Conservation (phyloP, 371 early-diverging fungal genomes). For the Apophysomyces sp. region DNA sequence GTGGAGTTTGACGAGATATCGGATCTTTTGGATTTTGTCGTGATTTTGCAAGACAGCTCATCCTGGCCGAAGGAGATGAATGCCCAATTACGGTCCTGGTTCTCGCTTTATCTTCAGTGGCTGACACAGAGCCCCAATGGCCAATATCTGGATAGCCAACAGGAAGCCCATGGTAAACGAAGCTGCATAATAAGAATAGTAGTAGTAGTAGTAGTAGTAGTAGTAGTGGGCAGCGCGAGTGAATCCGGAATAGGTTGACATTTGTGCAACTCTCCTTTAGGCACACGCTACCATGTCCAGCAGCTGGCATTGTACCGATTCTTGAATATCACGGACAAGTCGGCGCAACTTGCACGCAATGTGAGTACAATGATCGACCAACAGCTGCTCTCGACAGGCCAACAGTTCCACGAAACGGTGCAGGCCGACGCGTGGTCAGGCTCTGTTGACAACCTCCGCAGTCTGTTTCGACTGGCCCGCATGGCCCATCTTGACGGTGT, state of each 20-base stretch:
- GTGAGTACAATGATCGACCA: constrained; percentile 20
- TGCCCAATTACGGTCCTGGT: constrained; percentile 42
- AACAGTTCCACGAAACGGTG: constrained; percentile 33
- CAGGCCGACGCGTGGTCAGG: constrained; percentile 44
- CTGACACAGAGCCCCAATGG: constrained; percentile 43
- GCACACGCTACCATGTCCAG: constrained; percentile 49
- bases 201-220: too few species aligned
- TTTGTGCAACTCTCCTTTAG: not conserved
- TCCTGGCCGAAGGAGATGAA: constrained; percentile 31
- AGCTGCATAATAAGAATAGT: too few species aligned
- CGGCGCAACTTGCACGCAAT: constrained; percentile 13
- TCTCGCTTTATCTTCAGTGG: constrained; percentile 46
- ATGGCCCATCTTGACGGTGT: constrained; percentile 27
- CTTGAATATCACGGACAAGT: constrained; percentile 26
- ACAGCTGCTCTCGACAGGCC: constrained; percentile 31
- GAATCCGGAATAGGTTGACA: too few species aligned
- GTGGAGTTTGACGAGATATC: constrained; percentile 45
- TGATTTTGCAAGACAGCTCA: constrained; percentile 26
- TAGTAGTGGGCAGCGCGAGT: too few species aligned
- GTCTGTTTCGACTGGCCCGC: constrained; percentile 32
- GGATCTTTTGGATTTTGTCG: constrained; percentile 23
- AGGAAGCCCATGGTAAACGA: constrained; percentile 56
- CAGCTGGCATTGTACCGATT: constrained; percentile 38
- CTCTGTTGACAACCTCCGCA: constrained; percentile 41
- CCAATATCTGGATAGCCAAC: constrained; percentile 28